Base-by-base conservation (phyloP, 2,329 filamentous ascomycete species). In the Aschersonia sp. region DNA sequence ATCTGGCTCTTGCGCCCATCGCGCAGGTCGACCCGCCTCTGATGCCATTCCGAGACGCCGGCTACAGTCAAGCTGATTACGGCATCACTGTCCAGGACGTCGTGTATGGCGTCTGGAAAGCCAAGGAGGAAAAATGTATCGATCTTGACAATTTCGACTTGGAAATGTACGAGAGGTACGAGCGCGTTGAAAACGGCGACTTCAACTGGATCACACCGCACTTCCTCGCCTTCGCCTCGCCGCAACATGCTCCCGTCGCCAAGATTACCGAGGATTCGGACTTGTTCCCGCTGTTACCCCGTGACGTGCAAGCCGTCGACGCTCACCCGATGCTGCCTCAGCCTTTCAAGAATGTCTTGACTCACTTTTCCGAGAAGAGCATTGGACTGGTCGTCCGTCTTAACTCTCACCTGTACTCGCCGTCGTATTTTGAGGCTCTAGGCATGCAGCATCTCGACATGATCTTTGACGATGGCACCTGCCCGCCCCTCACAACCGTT, bases 381-480 rank as follows among this genome's bases (percentile, higher is more conserved):
- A 84, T 98, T 58, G 92, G 92, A 32, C 74, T 98, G 4, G 90
- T 98, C 4, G 92, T 98, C 41, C 83, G 92, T 41, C 73, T 98
- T 53, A 98, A 98, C 71, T 97, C 89, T 0, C 85, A 89, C 55
- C 77, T 98, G 6, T 98, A 98, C 72, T 94, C 87, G 1, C 86
- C 92, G 1, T 89, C 88, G n/a, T 95, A 90, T 70, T 98, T 98
- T 64, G 92, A 90, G 53, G 87, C 89, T 4, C 73, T 98, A 46
- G 90, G 90, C 32, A 97, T 98, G 59, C 83, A 88, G 58, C 92
- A 98, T 62, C 73, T 97, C 41, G 92, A 98, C 68, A 98, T 98
- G 92, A 97, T 98, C 59, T 98, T 98, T 60, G 92, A 97, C 59
- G 92, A 98, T 58, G 92, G 92, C 53, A 98, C 92, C 4, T 98